These are phyloP conservation scores for Osmanthus fragrans DNA, from an alignment of 257 asterid species.

Conservation along the genomic window DNA sequence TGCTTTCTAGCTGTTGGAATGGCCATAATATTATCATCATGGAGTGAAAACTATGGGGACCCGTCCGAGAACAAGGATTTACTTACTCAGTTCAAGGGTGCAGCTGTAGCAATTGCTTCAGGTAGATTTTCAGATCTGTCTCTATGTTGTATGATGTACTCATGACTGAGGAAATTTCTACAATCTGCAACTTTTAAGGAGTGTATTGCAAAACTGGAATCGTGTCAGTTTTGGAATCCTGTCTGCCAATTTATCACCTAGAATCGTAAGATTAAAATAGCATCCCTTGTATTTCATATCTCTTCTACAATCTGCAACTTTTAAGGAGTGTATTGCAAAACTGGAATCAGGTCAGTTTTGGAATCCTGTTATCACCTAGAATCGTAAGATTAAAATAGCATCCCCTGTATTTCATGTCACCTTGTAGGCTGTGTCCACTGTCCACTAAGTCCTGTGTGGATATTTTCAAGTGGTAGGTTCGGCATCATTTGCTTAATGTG, in stretches of 20 bases:
- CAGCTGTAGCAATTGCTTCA: conserved; percentile 15
- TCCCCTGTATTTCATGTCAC: background rate
- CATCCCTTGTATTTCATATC: background rate
- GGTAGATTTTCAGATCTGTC: background rate
- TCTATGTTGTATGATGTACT: background rate
- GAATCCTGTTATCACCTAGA: background rate
- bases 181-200: background rate
- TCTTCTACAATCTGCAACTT: background rate
- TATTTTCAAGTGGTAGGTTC: too few species aligned
- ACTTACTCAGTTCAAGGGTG: conserved; percentile 3
- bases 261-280: background rate
- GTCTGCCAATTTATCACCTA: background rate
- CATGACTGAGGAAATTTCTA: background rate
- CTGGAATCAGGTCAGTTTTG: background rate
- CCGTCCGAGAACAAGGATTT: conserved; percentile 11
- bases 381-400: background rate
- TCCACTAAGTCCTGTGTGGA: background rate
- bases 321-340: background rate
- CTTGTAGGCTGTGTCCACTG: too few species aligned
- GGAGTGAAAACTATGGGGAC: conserved; percentile 12
- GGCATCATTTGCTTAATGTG: too few species aligned
- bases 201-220: background rate
- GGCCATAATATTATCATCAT: conserved; percentile 13
- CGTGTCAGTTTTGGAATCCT: background rate
- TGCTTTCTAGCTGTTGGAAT: conserved; percentile 17